Base-by-base conservation (phyloP, 345 rosid species). In the Populus ilicifolia region DNA sequence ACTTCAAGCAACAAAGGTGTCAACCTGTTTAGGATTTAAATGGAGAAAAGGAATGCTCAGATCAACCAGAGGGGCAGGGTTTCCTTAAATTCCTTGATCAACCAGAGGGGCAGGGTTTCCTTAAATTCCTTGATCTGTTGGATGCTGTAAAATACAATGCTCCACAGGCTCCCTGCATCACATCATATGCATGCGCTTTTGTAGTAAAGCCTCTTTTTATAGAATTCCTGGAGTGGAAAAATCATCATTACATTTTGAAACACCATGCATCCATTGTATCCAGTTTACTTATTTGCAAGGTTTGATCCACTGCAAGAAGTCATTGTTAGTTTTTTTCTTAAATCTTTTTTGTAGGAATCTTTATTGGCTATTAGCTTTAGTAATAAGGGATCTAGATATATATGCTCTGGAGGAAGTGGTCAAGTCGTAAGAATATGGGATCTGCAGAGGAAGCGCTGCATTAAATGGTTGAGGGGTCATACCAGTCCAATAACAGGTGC, bases 381-480 rank as follows among this genome's bases (percentile, higher is more conserved):
- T 85, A 90, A 83, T 85, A 96, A 91, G 81, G 94, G 93, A 35
- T 94, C 98, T 63, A 89, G 97, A 83, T 96, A 92, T 75, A 85
- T 94, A 83, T 94, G 98, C 84, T 92, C 98, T 12, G 98, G 99
- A 61, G 98, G 99, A 79, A 91, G 89, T 80, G 90, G 95, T 77
- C 94, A 90, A 80, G 90, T 89, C 64, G 97, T 96, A 52, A 94
- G 93, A 83, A 91, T 96, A 84, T 96, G 97, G 99, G 99, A 96
- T 86, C 84, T 94, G 82, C 98, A 96, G 85, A 87, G 95, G 79
- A 94, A 90, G 78, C 88, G 93, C 76, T 94, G 99, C 77, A 90
- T 94, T 78, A 96, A 92, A 87, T 87, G 97, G 93, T 86, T 92
- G 85, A 96, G 71, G 89, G 99, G 99, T 81, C 98, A 96, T 85